Evolutionary conservation across 768 basidiomycete species (phyloP), one percentile per base, ranked within the genome.

Genomic region (Collybia sp.): DNA sequence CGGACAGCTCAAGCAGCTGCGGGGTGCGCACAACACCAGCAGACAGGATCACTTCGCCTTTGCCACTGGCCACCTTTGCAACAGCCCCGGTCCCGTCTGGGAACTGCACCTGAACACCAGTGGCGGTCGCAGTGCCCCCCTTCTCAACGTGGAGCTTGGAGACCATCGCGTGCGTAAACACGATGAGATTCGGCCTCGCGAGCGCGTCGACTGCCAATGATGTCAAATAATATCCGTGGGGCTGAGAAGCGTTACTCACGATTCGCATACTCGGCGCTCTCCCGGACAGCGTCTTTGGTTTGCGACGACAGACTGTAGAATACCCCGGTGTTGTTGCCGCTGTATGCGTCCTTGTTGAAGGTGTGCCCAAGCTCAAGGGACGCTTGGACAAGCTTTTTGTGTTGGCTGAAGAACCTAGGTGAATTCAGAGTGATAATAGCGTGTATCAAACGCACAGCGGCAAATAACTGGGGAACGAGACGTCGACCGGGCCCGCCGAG

Each of bases 1-100:
- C 63, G n/a, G 59, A 67, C 12, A 66, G 50, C 35, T 65, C 64
- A n/a, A 69, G 50, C 13, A 69, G 46, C 48, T 67, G 65, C 3
- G 68, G 64, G 1, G 66, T 67, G 32, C 57, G 56, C n/a, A 69
- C 41, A 8, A 56, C 49, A 2, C 64, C 64, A 18, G 60, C 63
- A 12, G 64, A 57, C 2, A 66, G 42, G 31, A 64, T 59, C 10
- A 64, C 59, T 44, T 66, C 64, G 17, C 63, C 61, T 33, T 3
- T 46, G n/a, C n/a, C n/a, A n/a, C n/a, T n/a, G n/a, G n/a, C 46
- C 17, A 47, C 35, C 15, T 40, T 48, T 12, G 59, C 61, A 13
- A 41, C 46, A 8, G 53, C 49, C 4, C 47, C 36, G 2, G 57
- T 56, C 12, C 51, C 52, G 33, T 65, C 60, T 16, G 60, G 63